These are phyloP conservation scores for Marvania coccoides DNA, from an alignment of 139 green algal genomes.

Conservation along the genomic window DNA sequence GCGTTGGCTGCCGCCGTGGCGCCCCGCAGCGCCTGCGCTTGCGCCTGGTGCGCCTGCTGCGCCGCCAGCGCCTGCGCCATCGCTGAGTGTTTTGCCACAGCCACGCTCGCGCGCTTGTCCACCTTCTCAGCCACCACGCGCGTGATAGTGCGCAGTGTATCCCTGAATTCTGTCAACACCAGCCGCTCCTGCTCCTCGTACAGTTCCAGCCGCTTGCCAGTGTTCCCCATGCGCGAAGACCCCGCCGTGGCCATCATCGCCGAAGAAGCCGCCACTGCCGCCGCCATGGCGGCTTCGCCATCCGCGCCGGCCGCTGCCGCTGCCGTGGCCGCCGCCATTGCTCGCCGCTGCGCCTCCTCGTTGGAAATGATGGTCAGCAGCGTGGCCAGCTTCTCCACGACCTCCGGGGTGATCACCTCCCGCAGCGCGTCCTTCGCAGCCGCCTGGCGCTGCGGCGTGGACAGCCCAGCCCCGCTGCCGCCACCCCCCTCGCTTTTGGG, in stretches of 20 bases:
- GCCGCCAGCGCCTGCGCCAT: background rate
- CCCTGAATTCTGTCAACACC: constrained; percentile 23
- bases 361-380: constrained; percentile 24
- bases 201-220: background rate
- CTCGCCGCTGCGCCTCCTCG: constrained; percentile 15
- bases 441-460: background rate
- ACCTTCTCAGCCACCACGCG: constrained; percentile 1
- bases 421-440: background rate
- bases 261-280: background rate
- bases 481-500: background rate
- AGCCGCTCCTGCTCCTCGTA: constrained; percentile 18
- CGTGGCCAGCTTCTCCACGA: constrained; percentile 29
- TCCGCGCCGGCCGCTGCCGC: background rate
- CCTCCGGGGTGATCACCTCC: constrained; percentile 32
- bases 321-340: background rate
- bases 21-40: background rate
- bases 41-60: background rate
- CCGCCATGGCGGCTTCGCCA: background rate
- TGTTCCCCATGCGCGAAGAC: background rate
- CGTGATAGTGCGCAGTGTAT: constrained; percentile 7
- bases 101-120: background rate
- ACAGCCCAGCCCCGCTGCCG: too few species aligned
- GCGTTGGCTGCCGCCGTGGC: background rate
- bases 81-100: background rate
- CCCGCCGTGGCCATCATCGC: background rate